Conservation (phyloP, 2,329 filamentous ascomycete species). For the Lanzia echinophila region DNA sequence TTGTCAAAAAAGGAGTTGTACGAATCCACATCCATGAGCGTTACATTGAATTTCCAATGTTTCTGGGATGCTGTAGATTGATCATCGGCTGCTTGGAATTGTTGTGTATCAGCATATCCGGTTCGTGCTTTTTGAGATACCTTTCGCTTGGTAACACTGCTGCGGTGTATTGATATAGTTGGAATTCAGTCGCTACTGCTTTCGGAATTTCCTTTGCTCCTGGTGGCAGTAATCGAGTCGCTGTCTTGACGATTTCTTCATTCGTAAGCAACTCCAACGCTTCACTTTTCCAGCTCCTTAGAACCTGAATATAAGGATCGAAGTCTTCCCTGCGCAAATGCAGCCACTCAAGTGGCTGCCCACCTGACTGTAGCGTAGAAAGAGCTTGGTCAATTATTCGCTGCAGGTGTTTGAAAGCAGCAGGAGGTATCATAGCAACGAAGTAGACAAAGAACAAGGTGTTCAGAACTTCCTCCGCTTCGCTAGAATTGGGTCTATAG, state of each 20-base stretch:
- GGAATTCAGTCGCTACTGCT: neutral
- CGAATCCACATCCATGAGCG: neutral
- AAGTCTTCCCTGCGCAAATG: slow-evolving; percentile 3
- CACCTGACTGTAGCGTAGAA: neutral
- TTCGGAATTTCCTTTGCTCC: neutral
- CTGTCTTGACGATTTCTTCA: neutral
- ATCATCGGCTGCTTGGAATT: neutral
- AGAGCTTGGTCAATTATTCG: neutral
- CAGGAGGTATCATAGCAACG: slow-evolving; percentile 11
- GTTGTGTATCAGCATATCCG: neutral
- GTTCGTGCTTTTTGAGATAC: too few relatives aligned
- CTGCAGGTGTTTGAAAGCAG: slow-evolving; percentile 11
- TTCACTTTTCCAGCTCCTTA: neutral
- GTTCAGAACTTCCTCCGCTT: slow-evolving; percentile 5
- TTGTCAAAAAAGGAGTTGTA: neutral
- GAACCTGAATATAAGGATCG: neutral
- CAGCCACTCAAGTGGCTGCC: slow-evolving; percentile 3
- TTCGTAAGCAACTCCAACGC: neutral
- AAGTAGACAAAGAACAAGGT: slow-evolving; percentile 14
- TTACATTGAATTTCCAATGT: neutral
- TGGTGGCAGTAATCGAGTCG: neutral
- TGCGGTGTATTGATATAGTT: neutral
- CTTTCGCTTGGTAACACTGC: too few relatives aligned
- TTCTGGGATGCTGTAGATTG: neutral
- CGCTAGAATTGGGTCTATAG: slow-evolving; percentile 1